A percentile compares a stretch with the other conserved stretches of the same genome.
Conservation (phyloP, 805 yeast genomes). For the Scheffersomyces coipomensis region DNA sequence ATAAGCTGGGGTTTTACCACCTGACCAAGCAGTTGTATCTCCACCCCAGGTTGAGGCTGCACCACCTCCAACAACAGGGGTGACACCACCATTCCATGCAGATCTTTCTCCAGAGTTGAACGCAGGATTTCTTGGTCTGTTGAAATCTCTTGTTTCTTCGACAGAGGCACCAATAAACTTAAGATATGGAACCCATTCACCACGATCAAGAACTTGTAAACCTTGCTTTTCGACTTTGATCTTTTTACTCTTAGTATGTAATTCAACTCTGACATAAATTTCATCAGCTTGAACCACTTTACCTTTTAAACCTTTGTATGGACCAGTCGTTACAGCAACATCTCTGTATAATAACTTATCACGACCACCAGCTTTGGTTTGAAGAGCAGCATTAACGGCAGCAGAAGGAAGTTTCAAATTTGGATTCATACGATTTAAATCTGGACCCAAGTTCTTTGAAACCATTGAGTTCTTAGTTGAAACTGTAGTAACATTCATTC, state of each 20-base stretch:
- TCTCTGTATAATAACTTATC: slow-evolving; percentile 80
- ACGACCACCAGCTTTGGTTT: slow-evolving; percentile 63
- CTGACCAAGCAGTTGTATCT: slow-evolving; percentile 50
- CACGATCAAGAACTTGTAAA: slow-evolving; percentile 69
- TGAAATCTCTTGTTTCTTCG: slow-evolving; percentile 6
- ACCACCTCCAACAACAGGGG: slow-evolving; percentile 23
- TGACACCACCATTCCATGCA: slow-evolving; percentile 43
- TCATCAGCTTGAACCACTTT: slow-evolving; percentile 93
- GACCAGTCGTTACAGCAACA: slow-evolving; percentile 85
- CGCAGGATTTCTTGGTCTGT: slow-evolving; percentile 27
- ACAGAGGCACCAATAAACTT: slow-evolving; percentile 61
- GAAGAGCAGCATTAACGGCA: slow-evolving; percentile 36
- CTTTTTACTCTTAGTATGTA: slow-evolving; percentile 88
- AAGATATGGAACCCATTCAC: slow-evolving; percentile 72
- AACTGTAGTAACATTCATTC: slow-evolving; percentile 75
- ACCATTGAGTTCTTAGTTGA: slow-evolving; percentile 77
- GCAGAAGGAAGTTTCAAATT: slow-evolving; percentile 61
- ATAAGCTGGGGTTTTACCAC: slow-evolving; percentile 30
- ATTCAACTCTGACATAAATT: slow-evolving; percentile 84
- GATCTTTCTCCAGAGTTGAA: slow-evolving; percentile 48
- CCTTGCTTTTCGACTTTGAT: slow-evolving; percentile 80
- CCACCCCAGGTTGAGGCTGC: slow-evolving; percentile 26
- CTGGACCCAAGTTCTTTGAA: slow-evolving; percentile 56
- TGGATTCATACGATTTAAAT: slow-evolving; percentile 87
- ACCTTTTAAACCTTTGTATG: slow-evolving; percentile 93